These are phyloP conservation scores for Chiua virens DNA, from an alignment of 768 basidiomycete genomes.

Conservation along the genomic window DNA sequence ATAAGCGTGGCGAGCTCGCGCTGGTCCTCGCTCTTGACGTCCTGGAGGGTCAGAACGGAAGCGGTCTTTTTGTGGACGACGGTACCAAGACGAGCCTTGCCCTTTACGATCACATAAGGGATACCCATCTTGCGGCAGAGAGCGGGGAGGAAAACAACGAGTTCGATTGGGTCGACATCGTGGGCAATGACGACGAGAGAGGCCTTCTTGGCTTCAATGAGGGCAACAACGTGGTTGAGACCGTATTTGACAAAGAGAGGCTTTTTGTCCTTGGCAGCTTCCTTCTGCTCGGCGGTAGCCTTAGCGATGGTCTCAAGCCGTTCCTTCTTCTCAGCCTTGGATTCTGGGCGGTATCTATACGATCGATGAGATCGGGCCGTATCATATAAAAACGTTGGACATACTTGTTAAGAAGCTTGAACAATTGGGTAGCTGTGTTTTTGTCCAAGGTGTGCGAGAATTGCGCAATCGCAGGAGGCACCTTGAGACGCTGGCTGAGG, in stretches of 20 bases:
- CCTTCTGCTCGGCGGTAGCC: constrained; percentile 79
- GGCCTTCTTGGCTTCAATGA: constrained; percentile 97
- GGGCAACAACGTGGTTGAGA: constrained; percentile 94
- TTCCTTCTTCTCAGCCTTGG: constrained; percentile 95
- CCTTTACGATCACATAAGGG: constrained; percentile 97
- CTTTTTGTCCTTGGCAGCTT: constrained; percentile 83
- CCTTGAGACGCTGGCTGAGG: constrained; percentile 95
- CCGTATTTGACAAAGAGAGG: constrained; percentile 95
- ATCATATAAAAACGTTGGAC: background rate
- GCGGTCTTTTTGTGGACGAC: constrained; percentile 99
- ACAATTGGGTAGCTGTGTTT: constrained; percentile 97
- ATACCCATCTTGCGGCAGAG: constrained; percentile 99
- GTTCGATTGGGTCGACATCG: constrained; percentile 98
- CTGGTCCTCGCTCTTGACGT: constrained; percentile 93
- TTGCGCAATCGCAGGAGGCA: constrained; percentile 96
- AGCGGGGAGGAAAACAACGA: constrained; percentile 97
- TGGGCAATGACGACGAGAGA: constrained; percentile 93
- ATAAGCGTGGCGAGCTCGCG: constrained; percentile 91
- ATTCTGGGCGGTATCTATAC: constrained; percentile 76
- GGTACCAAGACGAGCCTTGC: constrained; percentile 96
- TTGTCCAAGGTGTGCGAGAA: constrained; percentile 98
- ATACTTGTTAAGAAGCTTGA: constrained; percentile 95
- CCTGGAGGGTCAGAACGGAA: constrained; percentile 86
- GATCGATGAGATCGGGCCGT: background rate
- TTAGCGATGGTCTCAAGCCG: constrained; percentile 80